Evolutionary conservation across 225 moss, liverwort and hornwort genomes (phyloP), one percentile per base, ranked within the genome.

Genomic region (Anthoceros angustus): DNA sequence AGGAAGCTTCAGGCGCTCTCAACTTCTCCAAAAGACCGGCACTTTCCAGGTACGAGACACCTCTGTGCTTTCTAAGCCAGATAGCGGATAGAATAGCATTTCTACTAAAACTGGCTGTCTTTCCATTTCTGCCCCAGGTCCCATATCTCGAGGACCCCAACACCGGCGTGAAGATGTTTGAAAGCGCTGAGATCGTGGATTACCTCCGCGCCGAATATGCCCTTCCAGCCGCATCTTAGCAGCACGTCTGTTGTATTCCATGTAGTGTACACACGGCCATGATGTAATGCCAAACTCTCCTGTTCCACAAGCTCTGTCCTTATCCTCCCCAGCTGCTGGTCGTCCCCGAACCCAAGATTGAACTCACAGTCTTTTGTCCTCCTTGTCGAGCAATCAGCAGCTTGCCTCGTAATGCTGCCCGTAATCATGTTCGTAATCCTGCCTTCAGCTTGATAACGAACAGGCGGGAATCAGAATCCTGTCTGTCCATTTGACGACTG

Each of bases 71-170:
- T 32, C 32, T 32, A 4, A 32, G 2, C 32, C 32, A 4, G 32
- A 32, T 32, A 32, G 32, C 4, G 32, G 32, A 4, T 4, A 32
- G 32, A 32, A 32, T 32, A 32, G 32, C 1, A 32, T 1, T 55
- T 12, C 39, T 61, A 12, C 16, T 8, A 48, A 7, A 48, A 8
- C 6, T 60, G 45, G 14, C 15, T 5, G n/a, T 16, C 15, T 49
- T 12, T 60, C 14, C 32, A 32, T 32, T 32, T 21, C 49, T 55
- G 45, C n/a, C 40, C 24, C 82, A 98, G 98, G 98, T 80, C 63
- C 98, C 98, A 26, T 98, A 98, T 62, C 69, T 98, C 61, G 98
- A 98, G 76, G 98, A 98, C 82, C 89, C 92, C 3, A 98, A 98
- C 10, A 98, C 98, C 6, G 98, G 89, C 42, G 84, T 75, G 5